These are phyloP conservation scores for Knufia petricola DNA, from an alignment of 2,329 filamentous ascomycete genomes.

Conservation along the genomic window DNA sequence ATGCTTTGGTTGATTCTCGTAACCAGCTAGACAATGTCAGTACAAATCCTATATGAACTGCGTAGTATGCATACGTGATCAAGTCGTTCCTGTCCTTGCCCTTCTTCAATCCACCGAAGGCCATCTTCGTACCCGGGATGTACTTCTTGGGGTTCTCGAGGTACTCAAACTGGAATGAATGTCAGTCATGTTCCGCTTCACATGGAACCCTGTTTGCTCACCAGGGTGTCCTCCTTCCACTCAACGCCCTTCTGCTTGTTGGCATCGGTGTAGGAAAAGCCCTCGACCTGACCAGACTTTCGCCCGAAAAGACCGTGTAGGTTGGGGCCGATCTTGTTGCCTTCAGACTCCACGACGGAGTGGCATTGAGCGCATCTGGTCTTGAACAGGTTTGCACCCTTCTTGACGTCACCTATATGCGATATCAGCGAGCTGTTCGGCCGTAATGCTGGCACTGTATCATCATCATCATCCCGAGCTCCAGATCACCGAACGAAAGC, in stretches of 20 bases:
- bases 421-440: not conserved
- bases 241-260: slow-evolving; percentile 94
- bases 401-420: slow-evolving; percentile 76
- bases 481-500: not conserved
- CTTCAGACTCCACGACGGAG: slow-evolving; percentile 79
- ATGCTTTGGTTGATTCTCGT: slow-evolving; percentile 26
- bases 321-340: slow-evolving; percentile 97
- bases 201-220: slow-evolving; percentile 35
- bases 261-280: slow-evolving; percentile 97
- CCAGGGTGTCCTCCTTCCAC: slow-evolving; percentile 79
- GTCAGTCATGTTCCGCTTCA: not conserved
- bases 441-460: not conserved
- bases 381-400: slow-evolving; percentile 99
- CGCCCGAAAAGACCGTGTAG: slow-evolving; percentile 97
- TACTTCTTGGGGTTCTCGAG: slow-evolving; percentile 99
- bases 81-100: slow-evolving; percentile 98
- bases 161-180: slow-evolving; percentile 66
- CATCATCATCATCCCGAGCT: not conserved
- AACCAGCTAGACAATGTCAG: slow-evolving; percentile 24
- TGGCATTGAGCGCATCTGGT: slow-evolving; percentile 98
- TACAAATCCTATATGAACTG: not conserved
- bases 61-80: slow-evolving; percentile 64
- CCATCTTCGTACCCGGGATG: slow-evolving; percentile 99
- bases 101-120: slow-evolving; percentile 99
- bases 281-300: slow-evolving; percentile 81